Percentiles rank a stretch among this genome's conserved stretches.
Conservation (phyloP, 139 green algal species). For the Nannochloris sp. region DNA sequence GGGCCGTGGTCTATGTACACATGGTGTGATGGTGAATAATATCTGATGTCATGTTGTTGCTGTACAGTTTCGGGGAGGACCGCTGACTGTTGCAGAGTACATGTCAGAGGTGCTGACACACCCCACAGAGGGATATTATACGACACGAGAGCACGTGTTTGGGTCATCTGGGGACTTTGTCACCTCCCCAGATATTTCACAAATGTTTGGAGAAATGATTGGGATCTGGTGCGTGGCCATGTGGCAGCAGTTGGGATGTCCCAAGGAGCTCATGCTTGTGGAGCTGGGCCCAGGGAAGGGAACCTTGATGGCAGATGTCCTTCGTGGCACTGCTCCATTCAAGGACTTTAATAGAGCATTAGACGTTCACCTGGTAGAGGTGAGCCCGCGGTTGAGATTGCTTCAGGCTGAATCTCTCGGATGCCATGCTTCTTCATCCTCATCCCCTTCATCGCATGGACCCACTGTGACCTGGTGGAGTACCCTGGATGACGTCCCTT, state of each 20-base stretch:
- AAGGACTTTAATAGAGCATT: slow-evolving; percentile 30
- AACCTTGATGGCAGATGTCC: slow-evolving; percentile 92
- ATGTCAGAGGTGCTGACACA: slow-evolving; percentile 82
- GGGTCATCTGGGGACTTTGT: slow-evolving; percentile 84
- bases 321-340: slow-evolving; percentile 56
- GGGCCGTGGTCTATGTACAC: not conserved
- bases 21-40: no score
- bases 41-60: no score
- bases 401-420: slow-evolving; percentile 45
- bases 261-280: slow-evolving; percentile 65
- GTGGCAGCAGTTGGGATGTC: slow-evolving; percentile 76
- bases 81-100: slow-evolving; percentile 84
- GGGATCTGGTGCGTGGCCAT: slow-evolving; percentile 81
- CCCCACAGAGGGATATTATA: slow-evolving; percentile 70
- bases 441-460: no score
- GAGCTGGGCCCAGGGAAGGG: slow-evolving; percentile 90
- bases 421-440: not conserved
- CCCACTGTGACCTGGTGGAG: no score
- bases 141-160: slow-evolving; percentile 74
- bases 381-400: slow-evolving; percentile 46
- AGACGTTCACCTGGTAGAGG: slow-evolving; percentile 77
- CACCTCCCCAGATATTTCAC: slow-evolving; percentile 92
- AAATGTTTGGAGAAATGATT: slow-evolving; percentile 97
- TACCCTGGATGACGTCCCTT: slow-evolving; percentile 50
- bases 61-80: slow-evolving; percentile 78